Evolutionary conservation across 164 flowering plant genomes (phyloP), one percentile per base, ranked within the genome.

Genomic region (Taxillus chinensis): DNA sequence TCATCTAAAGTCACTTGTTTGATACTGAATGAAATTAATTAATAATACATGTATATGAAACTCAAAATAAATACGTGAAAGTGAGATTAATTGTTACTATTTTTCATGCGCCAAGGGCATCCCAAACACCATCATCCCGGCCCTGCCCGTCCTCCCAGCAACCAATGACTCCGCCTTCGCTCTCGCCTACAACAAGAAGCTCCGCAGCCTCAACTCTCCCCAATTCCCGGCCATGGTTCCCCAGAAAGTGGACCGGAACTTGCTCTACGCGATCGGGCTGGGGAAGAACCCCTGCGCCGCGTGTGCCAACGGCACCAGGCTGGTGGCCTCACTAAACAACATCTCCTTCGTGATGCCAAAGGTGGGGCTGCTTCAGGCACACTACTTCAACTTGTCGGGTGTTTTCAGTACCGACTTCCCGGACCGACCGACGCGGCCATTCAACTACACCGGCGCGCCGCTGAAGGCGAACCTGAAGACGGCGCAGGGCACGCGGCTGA

Each of bases 381-480:
- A 78, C 45, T 78, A 74, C 55, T 78, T 62, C 67, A 70, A 71
- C 46, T 62, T 60, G 10, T 72, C 65, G 37, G 79, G 81, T 1
- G 86, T 82, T 11, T 82, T 69, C 15, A 76, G 37, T n/a, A 55
- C 74, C 1, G 79, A 78, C 61, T 82, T 82, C 64, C 86, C 86
- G 3, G 86, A 82, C 54, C 68, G 68, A 10, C 86, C 84, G 12
- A 70, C 71, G 1, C 73, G 39, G 2, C 62, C 82, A 17, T 80
- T 80, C 55, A 82, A 80, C 39, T 80, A 76, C 64, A 82, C 83
- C 2, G 85, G 85, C 39, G 82, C 79, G 51, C 81, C 85, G 39
- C 71, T 79, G 7, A 80, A 80, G 15, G 82, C 79, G 14, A 82
- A 79, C 46, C 80, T 80, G 38, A 41, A 59, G 42, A 80, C 81